phyloP scores from a whole-genome alignment of 2,329 filamentous ascomycete species.

The Ophiobolus disseminans region DNA sequence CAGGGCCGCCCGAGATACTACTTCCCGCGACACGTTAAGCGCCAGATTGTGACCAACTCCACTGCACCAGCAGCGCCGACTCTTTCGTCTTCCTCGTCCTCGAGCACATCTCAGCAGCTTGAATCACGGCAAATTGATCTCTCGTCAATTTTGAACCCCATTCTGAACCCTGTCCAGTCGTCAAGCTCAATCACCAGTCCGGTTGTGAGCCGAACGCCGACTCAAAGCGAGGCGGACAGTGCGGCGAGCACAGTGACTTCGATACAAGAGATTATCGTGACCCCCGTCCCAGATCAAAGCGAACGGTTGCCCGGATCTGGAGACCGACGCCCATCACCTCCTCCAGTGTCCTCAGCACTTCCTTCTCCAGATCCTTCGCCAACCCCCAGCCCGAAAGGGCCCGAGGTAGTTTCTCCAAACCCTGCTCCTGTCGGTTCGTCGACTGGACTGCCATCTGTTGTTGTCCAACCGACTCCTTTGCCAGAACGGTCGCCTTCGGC shows the following conservation, averaged over 20 bases:
- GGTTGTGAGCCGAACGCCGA: no score
- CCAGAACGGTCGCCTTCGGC: no score
- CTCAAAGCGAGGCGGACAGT: slow-evolving; percentile 18
- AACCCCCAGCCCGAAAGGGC: neutral
- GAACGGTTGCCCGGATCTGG: slow-evolving; percentile 11
- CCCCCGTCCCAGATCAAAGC: slow-evolving; percentile 19
- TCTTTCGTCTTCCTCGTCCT: slow-evolving; percentile 25
- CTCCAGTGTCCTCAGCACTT: slow-evolving; percentile 6
- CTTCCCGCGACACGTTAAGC: slow-evolving; percentile 56
- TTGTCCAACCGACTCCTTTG: no score
- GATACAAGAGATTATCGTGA: slow-evolving; percentile 18
- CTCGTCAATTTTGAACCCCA: slow-evolving; percentile 35
- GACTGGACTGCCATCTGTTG: neutral
- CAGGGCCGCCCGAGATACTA: slow-evolving; percentile 53
- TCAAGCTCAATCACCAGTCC: slow-evolving; percentile 13
- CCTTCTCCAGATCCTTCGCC: neutral
- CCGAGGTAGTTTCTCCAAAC: neutral
- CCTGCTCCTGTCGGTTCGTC: neutral
- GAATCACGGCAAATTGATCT: slow-evolving; percentile 32
- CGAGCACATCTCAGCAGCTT: slow-evolving; percentile 28
- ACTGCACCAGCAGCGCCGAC: slow-evolving; percentile 37
- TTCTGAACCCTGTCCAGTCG: slow-evolving; percentile 28
- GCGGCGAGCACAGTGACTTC: slow-evolving; percentile 19
- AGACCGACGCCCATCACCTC: slow-evolving; percentile 6
- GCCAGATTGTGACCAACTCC: slow-evolving; percentile 49